These are phyloP conservation scores for Sporothrix globosa DNA, from an alignment of 2,329 filamentous ascomycete genomes.

Conservation along the genomic window DNA sequence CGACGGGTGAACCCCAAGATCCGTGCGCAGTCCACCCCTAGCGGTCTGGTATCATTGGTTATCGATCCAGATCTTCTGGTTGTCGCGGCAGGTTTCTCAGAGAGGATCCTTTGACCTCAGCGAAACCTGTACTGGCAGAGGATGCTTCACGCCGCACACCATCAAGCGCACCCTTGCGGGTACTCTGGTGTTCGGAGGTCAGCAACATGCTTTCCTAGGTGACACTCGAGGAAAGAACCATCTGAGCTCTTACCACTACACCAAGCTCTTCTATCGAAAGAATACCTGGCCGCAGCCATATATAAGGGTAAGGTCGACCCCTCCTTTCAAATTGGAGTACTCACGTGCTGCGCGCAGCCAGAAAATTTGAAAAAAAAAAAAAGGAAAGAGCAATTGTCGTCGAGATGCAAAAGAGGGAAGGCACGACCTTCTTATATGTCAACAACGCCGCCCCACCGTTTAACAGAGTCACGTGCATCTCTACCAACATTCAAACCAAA, in stretches of 20 bases:
- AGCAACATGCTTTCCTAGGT: slow-evolving; percentile 3
- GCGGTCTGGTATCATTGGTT: not conserved
- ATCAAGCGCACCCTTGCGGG: slow-evolving; percentile 16
- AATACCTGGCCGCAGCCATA: not conserved
- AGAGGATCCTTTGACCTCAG: not conserved
- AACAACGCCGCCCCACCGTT: not conserved
- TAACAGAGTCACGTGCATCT: slow-evolving; percentile 9
- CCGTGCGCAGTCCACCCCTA: not conserved
- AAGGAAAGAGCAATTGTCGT: slow-evolving; percentile 25
- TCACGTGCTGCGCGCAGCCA: not conserved
- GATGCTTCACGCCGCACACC: not conserved
- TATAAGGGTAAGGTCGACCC: slow-evolving; percentile 19
- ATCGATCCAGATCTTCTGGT: not conserved
- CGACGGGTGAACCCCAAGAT: not conserved
- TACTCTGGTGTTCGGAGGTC: not conserved
- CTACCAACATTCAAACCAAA: not conserved
- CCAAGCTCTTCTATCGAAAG: slow-evolving; percentile 4
- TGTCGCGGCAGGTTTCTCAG: not conserved
- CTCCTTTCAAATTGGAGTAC: not conserved
- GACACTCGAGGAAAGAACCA: not conserved
- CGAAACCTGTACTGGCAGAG: not conserved
- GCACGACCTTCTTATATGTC: slow-evolving; percentile 25
- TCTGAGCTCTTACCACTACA: slow-evolving; percentile 4
- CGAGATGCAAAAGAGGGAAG: slow-evolving; percentile 17
- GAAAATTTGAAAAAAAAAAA: slow-evolving; percentile 1